A percentile compares a stretch with the other conserved stretches of the same genome.
Evolutionary conservation across 305 asterid species (phyloP).

Genomic region (Fraxinus platypoda): DNA sequence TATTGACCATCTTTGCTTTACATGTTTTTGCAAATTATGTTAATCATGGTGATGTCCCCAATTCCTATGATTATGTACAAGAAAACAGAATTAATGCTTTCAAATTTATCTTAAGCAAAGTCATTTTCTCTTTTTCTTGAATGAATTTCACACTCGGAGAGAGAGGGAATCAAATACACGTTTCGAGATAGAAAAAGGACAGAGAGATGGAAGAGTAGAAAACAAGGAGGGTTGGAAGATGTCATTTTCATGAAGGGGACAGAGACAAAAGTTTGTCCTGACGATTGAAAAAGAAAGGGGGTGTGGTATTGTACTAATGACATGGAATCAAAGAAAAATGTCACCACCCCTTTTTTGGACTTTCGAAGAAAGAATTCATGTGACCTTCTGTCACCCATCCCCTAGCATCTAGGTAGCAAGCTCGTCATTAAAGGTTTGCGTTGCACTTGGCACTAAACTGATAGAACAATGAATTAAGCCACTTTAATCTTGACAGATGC

Average conservation of each 20-base stretch:
- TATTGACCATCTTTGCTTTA: conserved; percentile 3
- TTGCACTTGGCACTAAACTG: neutral
- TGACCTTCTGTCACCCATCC: neutral
- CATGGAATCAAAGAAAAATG: neutral
- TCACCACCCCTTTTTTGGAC: neutral
- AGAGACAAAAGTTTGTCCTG: conserved; percentile 32
- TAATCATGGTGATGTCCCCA: neutral
- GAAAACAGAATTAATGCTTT: neutral
- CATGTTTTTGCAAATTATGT: neutral
- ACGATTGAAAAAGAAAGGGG: conserved; percentile 8
- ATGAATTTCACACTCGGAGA: neutral
- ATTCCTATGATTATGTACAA: neutral
- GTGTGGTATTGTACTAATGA: neutral
- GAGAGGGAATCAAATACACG: conserved; percentile 32
- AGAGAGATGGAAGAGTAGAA: conserved; percentile 36
- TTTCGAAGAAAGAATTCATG: neutral
- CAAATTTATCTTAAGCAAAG: neutral
- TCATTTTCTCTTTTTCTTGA: neutral
- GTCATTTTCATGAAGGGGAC: conserved; percentile 48
- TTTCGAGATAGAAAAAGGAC: conserved; percentile 35
- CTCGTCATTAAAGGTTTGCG: neutral
- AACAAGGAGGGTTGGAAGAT: conserved; percentile 39
- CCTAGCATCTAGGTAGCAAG: neutral
- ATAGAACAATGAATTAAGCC: neutral
- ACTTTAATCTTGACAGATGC: neutral